phyloP scores from a whole-genome alignment of 805 yeast genomes.

The Kluyveromyces dobzhanskii region DNA sequence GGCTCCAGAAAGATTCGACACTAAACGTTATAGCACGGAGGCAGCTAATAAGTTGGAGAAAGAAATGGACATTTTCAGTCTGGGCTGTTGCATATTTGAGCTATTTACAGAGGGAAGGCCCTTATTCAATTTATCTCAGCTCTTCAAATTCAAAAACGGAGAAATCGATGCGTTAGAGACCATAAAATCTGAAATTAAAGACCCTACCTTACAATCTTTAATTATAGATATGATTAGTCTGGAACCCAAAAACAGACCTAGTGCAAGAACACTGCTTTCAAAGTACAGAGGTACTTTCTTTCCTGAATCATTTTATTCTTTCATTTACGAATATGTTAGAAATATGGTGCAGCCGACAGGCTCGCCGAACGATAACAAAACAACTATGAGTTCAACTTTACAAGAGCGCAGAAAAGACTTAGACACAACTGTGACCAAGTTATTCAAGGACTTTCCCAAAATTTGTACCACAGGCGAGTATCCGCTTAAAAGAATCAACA shows the following conservation, averaged over 20 bases:
- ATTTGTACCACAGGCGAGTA: constrained; percentile 20
- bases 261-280: constrained; percentile 45
- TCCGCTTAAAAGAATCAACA: constrained; percentile 7
- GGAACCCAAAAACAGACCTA: constrained; percentile 52
- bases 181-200: constrained; percentile 35
- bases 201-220: constrained; percentile 42
- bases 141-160: constrained; percentile 69
- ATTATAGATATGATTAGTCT: constrained; percentile 55
- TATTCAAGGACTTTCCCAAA: constrained; percentile 51
- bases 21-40: constrained; percentile 11
- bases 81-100: constrained; percentile 89
- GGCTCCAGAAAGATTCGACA: constrained; percentile 83
- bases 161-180: constrained; percentile 47
- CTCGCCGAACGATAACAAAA: constrained; percentile 13
- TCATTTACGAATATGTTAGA: constrained; percentile 60
- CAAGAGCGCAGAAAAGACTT: constrained; percentile 11
- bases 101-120: constrained; percentile 81
- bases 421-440: constrained; percentile 37
- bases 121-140: constrained; percentile 75
- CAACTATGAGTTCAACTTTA: constrained; percentile 12
- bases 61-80: constrained; percentile 74
- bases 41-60: constrained; percentile 32
- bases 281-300: constrained; percentile 45
- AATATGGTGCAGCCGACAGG: constrained; percentile 25
- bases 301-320: constrained; percentile 61